Conservation (phyloP, 2,329 filamentous ascomycete genomes). For the Huntiella savannae region DNA sequence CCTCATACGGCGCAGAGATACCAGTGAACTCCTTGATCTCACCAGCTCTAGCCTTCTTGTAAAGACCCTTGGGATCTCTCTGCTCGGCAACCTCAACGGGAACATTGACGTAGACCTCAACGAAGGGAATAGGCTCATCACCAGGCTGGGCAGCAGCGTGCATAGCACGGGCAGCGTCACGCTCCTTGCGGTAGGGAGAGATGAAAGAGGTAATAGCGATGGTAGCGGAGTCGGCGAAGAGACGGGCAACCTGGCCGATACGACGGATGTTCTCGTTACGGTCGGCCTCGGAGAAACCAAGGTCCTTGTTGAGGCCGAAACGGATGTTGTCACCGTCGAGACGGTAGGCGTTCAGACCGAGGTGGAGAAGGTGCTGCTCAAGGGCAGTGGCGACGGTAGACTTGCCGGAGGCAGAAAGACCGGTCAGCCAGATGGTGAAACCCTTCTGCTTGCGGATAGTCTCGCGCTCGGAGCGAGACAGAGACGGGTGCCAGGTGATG, state of each 20-base stretch:
- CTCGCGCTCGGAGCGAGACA: constrained; percentile 61
- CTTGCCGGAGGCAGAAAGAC: constrained; percentile 89
- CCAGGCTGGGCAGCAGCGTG: constrained; percentile 39
- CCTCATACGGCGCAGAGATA: constrained; percentile 88
- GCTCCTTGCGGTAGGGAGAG: constrained; percentile 78
- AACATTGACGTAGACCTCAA: constrained; percentile 88
- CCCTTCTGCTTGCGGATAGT: constrained; percentile 63
- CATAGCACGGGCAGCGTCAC: constrained; percentile 60
- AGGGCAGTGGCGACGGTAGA: constrained; percentile 92
- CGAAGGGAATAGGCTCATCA: constrained; percentile 61
- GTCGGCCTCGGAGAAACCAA: constrained; percentile 84
- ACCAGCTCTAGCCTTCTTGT: constrained; percentile 87
- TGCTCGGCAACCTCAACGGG: constrained; percentile 82
- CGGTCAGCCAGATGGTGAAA: constrained; percentile 95
- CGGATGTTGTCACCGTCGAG: constrained; percentile 97
- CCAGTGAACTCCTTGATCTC: constrained; percentile 97
- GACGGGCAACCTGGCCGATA: constrained; percentile 89
- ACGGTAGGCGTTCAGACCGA: constrained; percentile 68
- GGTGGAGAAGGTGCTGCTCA: constrained; percentile 86
- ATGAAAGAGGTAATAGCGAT: constrained; percentile 94
- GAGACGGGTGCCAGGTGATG: constrained; percentile 75
- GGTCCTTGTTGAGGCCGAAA: constrained; percentile 93
- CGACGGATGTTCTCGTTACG: constrained; percentile 95
- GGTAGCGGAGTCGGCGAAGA: constrained; percentile 79
- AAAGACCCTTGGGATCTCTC: constrained; percentile 90